Base-by-base conservation (phyloP, 23 red algal genomes). In the Gracilaria gracilis region DNA sequence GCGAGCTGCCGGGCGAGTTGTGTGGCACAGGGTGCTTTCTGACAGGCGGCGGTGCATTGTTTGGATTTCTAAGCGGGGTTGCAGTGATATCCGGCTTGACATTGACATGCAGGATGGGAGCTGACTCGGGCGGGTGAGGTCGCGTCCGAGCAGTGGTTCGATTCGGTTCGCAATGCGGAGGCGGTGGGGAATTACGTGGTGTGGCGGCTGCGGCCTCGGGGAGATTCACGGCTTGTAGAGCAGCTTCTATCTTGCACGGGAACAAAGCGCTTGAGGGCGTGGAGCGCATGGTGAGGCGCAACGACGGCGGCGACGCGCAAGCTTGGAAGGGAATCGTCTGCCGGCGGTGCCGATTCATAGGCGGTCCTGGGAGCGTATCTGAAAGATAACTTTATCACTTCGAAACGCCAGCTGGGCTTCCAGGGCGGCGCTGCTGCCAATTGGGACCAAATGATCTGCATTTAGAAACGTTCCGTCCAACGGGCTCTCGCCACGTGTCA, bases 241-340 rank as follows among this genome's bases (percentile, higher is more conserved):
- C 64, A 19, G 64, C 64, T 15, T 69, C 64, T 69, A 69, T 19
- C 15, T 69, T 69, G 31, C 64, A 69, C 27, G 64, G 64, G 32
- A 69, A 69, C 33, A 32, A 34, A 19, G 29, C 64, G 31, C 4
- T 11, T 0, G 64, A 19, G 0, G 21, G 51, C 2, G 8, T 55
- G 51, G 25, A 32, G 64, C 64, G 64, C 31, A 37, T 69, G 28
- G 64, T 34, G 31, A 69, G 7, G 28, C 13, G 64, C 27, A 31
- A 11, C 59, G 9, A 27, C 6, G 6, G 0, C 59, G 6, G 24
- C 59, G 24, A 32, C 16, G n/a, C 57, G 57, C n/a, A 59, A 59
- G 57, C 4, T 4, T 20, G 44, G 44, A 5, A 12, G 44, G 7
- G 7, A 12, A 12, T 48, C n/a, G n/a, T n/a, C n/a, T n/a, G n/a